Evolutionary conservation across 768 basidiomycete genomes (phyloP).

Genomic region (Boletales sp.): DNA sequence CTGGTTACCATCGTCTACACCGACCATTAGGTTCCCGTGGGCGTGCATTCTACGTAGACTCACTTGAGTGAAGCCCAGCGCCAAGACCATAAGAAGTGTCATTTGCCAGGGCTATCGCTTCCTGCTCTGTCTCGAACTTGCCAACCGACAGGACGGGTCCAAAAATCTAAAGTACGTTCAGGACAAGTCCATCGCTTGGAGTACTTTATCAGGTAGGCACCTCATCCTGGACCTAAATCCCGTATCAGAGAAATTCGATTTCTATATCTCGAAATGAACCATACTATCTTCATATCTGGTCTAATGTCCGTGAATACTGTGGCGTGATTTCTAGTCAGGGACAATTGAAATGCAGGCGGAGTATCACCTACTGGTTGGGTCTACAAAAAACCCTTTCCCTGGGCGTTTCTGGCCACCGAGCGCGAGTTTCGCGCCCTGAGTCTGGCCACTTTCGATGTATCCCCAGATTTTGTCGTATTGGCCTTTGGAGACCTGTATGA

Average conservation of each 20-base stretch:
- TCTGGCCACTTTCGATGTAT: slow-evolving; percentile 84
- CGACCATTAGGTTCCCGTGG: slow-evolving; percentile 19
- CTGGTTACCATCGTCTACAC: slow-evolving; percentile 69
- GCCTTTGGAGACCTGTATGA: slow-evolving; percentile 66
- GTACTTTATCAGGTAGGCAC: slow-evolving; percentile 14
- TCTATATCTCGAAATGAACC: slow-evolving; percentile 21
- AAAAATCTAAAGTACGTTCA: slow-evolving; percentile 63
- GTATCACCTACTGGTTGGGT: slow-evolving; percentile 73
- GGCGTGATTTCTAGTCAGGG: slow-evolving; percentile 3
- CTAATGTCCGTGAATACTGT: slow-evolving; percentile 80
- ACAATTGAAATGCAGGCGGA: slow-evolving; percentile 6
- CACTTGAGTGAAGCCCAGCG: slow-evolving; percentile 86
- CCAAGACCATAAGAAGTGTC: slow-evolving; percentile 89
- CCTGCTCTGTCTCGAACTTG: slow-evolving; percentile 82
- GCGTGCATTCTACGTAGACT: slow-evolving; percentile 18
- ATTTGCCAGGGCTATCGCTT: slow-evolving; percentile 82
- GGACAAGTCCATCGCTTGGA: slow-evolving; percentile 5
- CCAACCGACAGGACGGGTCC: slow-evolving; percentile 88
- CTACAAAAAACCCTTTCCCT: slow-evolving; percentile 82
- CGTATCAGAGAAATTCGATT: slow-evolving; percentile 23
- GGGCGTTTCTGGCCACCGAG: slow-evolving; percentile 79
- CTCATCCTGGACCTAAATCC: slow-evolving; percentile 29
- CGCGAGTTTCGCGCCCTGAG: slow-evolving; percentile 73
- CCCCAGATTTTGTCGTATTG: slow-evolving; percentile 85
- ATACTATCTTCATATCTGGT: slow-evolving; percentile 82